A percentile compares a stretch with the other conserved stretches of the same genome.
These are phyloP conservation scores for Capsicum baccatum DNA, from an alignment of 257 asterid species.

Conservation along the genomic window DNA sequence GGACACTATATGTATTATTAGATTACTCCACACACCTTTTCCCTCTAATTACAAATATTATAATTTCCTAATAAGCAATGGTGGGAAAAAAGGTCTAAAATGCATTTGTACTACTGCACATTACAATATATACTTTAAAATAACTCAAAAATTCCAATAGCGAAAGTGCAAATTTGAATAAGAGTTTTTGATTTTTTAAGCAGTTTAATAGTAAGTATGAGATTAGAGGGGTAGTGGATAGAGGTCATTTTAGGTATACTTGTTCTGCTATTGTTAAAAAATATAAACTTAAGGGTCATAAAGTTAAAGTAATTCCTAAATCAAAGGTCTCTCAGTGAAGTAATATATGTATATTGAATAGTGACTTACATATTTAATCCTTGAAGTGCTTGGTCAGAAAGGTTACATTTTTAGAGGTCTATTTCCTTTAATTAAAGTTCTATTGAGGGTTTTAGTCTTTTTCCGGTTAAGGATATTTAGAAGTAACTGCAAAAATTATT, in stretches of 20 bases:
- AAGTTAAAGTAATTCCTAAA: conserved; percentile 73
- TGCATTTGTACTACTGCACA: too few relatives aligned
- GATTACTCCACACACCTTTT: too few relatives aligned
- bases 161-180: conserved; percentile 49
- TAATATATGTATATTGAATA: not conserved
- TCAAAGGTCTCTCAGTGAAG: too few relatives aligned
- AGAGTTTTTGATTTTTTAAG: conserved; percentile 65
- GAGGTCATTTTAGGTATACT: conserved; percentile 76
- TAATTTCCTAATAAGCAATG: too few relatives aligned
- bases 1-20: too few relatives aligned
- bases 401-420: not conserved
- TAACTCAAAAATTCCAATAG: not conserved
- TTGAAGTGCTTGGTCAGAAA: not conserved
- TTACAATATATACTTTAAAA: too few relatives aligned
- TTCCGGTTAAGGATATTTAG: not conserved
- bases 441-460: not conserved
- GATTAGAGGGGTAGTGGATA: conserved; percentile 65
- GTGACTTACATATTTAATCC: not conserved
- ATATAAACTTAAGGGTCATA: conserved; percentile 66
- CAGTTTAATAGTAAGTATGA: conserved; percentile 56
- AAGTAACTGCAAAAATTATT: too few relatives aligned
- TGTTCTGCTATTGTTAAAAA: conserved; percentile 62
- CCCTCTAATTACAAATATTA: too few relatives aligned
- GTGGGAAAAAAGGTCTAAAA: too few relatives aligned
- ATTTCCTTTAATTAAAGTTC: not conserved